phyloP scores from a whole-genome alignment of 495 filamentous ascomycete species.

The Aspergillus wentii region DNA sequence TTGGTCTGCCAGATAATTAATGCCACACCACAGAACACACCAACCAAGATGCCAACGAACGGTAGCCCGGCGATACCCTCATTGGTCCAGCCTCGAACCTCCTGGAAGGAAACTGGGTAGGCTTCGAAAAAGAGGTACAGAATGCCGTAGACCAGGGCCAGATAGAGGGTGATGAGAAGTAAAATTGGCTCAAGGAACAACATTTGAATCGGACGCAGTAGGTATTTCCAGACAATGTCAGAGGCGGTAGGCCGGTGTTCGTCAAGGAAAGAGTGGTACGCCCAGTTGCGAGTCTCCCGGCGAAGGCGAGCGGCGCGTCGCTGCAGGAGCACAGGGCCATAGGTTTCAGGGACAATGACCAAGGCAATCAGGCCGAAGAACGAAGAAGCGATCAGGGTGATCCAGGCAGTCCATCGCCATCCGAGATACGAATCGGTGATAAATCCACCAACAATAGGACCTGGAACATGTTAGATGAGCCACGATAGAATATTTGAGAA shows the following conservation, averaged over 20 bases:
- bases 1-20: slow-evolving; percentile 47
- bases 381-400: slow-evolving; percentile 53
- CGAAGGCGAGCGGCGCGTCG: slow-evolving; percentile 52
- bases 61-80: slow-evolving; percentile 48
- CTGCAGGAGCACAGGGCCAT: slow-evolving; percentile 51
- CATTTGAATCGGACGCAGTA: slow-evolving; percentile 58
- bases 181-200: slow-evolving; percentile 58
- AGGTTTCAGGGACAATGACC: slow-evolving; percentile 58
- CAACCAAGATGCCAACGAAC: slow-evolving; percentile 56
- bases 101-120: slow-evolving; percentile 54
- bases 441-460: slow-evolving; percentile 47
- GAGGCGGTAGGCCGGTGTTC: slow-evolving; percentile 43
- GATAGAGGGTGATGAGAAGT: slow-evolving; percentile 46
- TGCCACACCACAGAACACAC: slow-evolving; percentile 44
- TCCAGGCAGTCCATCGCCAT: slow-evolving; percentile 64
- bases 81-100: slow-evolving; percentile 45
- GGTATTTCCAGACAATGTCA: slow-evolving; percentile 44
- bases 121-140: slow-evolving; percentile 61
- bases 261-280: slow-evolving; percentile 54
- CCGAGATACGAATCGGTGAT: slow-evolving; percentile 49
- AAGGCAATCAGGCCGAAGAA: slow-evolving; percentile 44
- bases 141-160: slow-evolving; percentile 53
- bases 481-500: slow-evolving; percentile 8
- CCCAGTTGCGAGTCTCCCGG: slow-evolving; percentile 57
- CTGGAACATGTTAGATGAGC: slow-evolving; percentile 9